Conservation (phyloP, 176 grass and related monocot species). For the Hordeum marinum region DNA sequence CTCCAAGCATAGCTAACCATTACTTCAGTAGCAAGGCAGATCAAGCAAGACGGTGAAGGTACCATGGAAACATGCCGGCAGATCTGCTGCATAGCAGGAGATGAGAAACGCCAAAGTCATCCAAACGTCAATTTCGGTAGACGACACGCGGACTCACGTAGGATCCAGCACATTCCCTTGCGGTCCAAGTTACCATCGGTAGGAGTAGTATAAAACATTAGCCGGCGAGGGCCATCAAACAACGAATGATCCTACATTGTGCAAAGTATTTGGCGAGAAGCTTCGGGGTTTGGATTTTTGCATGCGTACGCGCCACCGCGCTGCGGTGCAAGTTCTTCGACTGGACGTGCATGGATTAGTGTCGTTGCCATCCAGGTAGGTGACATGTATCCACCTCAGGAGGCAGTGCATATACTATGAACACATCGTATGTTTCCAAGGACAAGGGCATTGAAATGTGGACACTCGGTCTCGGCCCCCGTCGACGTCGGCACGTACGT, state of each 20-base stretch:
- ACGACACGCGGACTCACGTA: neutral
- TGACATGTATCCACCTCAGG: neutral
- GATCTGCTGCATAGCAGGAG: neutral
- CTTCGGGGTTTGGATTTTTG: slow-evolving; percentile 15
- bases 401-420: neutral
- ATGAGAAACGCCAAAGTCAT: neutral
- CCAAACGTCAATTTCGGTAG: neutral
- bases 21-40: neutral
- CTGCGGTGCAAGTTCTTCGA: neutral
- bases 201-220: neutral
- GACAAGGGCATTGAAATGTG: neutral
- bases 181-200: neutral
- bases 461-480: neutral
- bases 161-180: neutral
- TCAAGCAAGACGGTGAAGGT: neutral
- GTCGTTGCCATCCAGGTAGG: neutral
- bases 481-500: neutral
- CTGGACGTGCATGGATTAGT: neutral
- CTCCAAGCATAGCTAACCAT: neutral
- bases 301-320: neutral
- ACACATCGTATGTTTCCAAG: neutral
- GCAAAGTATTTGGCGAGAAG: neutral
- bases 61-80: neutral
- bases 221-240: neutral
- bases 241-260: neutral